Evolutionary conservation across 2,329 filamentous ascomycete species (phyloP).

Genomic region (Microcyclospora pomicola): DNA sequence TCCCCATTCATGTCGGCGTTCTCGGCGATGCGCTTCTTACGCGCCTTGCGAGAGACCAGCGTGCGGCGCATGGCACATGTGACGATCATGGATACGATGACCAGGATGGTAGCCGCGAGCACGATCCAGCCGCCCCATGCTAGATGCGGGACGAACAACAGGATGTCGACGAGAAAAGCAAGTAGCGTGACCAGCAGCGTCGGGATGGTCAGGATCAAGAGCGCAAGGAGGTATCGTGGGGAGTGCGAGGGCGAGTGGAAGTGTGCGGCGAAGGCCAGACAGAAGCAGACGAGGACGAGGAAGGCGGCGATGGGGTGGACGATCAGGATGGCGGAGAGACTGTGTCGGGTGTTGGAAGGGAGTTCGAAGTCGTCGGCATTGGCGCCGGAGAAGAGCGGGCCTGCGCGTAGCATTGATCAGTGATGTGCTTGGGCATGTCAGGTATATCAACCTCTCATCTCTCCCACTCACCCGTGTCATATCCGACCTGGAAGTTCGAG

Average conservation of each 20-base stretch:
- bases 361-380: conserved; percentile 42
- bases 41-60: conserved; percentile 79
- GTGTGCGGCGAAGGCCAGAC: conserved; percentile 67
- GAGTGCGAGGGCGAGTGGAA: conserved; percentile 82
- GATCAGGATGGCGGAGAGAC: conserved; percentile 77
- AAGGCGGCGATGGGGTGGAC: conserved; percentile 85
- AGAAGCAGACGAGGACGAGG: conserved; percentile 71
- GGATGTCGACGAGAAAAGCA: conserved; percentile 82
- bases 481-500: conserved; percentile 66
- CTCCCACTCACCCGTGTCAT: conserved; percentile 56
- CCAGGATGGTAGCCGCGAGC: conserved; percentile 72
- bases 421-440: too few species aligned
- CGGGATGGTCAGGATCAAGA: conserved; percentile 77
- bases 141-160: conserved; percentile 88
- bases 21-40: conserved; percentile 78
- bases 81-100: conserved; percentile 67
- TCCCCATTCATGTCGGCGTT: conserved; percentile 96
- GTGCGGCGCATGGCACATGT: conserved; percentile 92
- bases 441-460: too few species aligned
- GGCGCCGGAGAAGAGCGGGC: conserved; percentile 32
- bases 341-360: conserved; percentile 49
- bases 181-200: conserved; percentile 72
- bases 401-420: conserved; percentile 17
- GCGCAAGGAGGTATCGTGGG: conserved; percentile 66
- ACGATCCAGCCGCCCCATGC: conserved; percentile 92